phyloP scores from a whole-genome alignment of 805 yeast species.

The Lachancea kluyveri region DNA sequence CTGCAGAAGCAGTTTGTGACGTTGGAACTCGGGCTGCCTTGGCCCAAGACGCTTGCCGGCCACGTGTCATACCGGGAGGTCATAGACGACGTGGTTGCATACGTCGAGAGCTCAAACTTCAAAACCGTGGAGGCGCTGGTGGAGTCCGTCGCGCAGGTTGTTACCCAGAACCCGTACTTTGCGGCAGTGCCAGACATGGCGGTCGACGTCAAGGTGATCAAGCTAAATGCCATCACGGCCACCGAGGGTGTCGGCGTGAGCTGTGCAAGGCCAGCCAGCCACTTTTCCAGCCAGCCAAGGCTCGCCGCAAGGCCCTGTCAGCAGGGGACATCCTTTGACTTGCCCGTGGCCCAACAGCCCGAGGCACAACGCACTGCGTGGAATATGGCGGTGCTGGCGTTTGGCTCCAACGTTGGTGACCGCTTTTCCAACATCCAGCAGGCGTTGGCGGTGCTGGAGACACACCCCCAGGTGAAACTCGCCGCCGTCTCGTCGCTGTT shows the following conservation, averaged over 20 bases:
- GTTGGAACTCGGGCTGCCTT: conserved; percentile 46
- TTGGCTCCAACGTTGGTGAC: conserved; percentile 85
- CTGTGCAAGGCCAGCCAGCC: conserved; percentile 42
- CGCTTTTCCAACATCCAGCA: conserved; percentile 52
- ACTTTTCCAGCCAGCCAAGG: conserved; percentile 18
- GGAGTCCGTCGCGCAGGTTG: conserved; percentile 56
- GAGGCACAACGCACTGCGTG: conserved; percentile 7
- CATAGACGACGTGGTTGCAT: conserved; percentile 44
- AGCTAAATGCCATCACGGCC: conserved; percentile 82
- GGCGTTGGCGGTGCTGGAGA: conserved; percentile 42
- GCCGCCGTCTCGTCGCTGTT: conserved; percentile 69
- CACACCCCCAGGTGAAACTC: conserved; percentile 39
- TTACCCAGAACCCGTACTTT: conserved; percentile 39
- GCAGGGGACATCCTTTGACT: conserved; percentile 25
- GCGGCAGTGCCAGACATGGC: conserved; percentile 32
- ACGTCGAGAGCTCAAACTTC: conserved; percentile 75
- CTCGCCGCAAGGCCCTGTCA: conserved; percentile 10
- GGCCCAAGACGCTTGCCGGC: conserved; percentile 20
- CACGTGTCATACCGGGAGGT: conserved; percentile 31
- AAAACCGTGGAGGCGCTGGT: conserved; percentile 93
- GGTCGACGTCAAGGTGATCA: conserved; percentile 59
- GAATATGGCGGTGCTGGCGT: conserved; percentile 62
- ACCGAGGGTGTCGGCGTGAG: conserved; percentile 91
- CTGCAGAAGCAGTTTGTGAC: conserved; percentile 70
- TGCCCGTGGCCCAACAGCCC: conserved; percentile 27